Evolutionary conservation across 106 monocot genomes (phyloP).

Genomic region (Dendrobium officinale): DNA sequence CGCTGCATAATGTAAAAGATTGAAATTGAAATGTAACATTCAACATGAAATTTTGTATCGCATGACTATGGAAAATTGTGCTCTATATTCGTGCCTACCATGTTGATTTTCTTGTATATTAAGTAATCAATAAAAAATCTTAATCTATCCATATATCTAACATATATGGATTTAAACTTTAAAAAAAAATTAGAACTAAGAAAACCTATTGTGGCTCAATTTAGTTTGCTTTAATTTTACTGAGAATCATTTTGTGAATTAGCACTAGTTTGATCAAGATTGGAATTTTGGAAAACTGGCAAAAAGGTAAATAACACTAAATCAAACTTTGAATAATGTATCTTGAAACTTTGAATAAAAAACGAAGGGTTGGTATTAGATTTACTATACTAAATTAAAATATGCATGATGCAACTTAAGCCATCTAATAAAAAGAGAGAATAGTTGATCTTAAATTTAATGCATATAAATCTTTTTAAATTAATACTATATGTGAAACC

Average conservation of each 20-base stretch:
- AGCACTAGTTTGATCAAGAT: not conserved
- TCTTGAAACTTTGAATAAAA: not conserved
- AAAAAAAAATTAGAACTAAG: not conserved
- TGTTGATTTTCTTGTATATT: not conserved
- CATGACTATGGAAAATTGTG: not conserved
- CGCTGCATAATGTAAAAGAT: slow-evolving; percentile 4
- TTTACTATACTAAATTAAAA: no score
- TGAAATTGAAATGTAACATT: not conserved
- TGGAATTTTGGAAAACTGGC: not conserved
- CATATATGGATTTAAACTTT: not conserved
- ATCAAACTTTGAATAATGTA: not conserved
- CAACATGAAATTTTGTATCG: not conserved
- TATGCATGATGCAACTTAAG: no score
- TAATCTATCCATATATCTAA: not conserved
- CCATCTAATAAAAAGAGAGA: no score
- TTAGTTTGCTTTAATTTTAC: not conserved
- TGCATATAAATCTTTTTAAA: no score
- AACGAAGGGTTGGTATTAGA: not conserved
- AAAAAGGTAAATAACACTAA: not conserved
- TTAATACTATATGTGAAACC: no score
- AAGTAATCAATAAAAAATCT: not conserved
- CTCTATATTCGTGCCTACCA: no score
- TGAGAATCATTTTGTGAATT: not conserved
- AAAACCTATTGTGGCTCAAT: not conserved
- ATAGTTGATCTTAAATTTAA: no score